phyloP scores from a whole-genome alignment of 306 rosid species.

The Psophocarpus tetragonolobus region DNA sequence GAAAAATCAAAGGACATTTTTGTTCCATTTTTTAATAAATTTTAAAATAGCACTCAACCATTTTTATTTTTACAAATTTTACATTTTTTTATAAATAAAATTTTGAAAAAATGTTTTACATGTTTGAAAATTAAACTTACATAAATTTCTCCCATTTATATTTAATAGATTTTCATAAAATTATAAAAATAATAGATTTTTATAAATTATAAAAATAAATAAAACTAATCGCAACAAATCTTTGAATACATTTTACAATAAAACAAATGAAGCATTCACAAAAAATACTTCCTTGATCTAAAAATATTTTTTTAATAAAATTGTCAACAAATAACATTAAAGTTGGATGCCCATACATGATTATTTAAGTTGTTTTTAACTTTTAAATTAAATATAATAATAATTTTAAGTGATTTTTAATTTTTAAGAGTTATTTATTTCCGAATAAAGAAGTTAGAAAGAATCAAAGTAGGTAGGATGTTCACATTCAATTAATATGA shows the following conservation, averaged over 20 bases:
- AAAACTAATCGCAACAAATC: background rate
- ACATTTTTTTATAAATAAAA: too few relatives aligned
- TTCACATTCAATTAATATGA: conserved; percentile 41
- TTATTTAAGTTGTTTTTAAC: background rate
- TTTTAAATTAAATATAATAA: background rate
- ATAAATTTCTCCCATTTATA: background rate
- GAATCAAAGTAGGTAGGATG: conserved; percentile 43
- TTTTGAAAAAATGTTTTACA: background rate
- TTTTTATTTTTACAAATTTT: background rate
- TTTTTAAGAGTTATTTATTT: background rate
- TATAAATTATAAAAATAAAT: background rate
- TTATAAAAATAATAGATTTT: background rate
- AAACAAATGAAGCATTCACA: background rate
- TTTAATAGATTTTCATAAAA: background rate
- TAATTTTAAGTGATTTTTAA: background rate
- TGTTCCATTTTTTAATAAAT: background rate
- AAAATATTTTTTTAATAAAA: too few relatives aligned
- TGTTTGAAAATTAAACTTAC: too few relatives aligned
- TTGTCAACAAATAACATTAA: background rate
- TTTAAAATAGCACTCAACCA: background rate
- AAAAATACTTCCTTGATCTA: background rate
- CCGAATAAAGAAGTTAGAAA: background rate
- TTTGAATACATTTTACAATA: background rate
- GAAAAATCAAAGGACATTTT: background rate
- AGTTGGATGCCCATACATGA: background rate